Evolutionary conservation across 2,329 filamentous ascomycete species (phyloP).

Genomic region (Stagonosporopsis rhizophila): DNA sequence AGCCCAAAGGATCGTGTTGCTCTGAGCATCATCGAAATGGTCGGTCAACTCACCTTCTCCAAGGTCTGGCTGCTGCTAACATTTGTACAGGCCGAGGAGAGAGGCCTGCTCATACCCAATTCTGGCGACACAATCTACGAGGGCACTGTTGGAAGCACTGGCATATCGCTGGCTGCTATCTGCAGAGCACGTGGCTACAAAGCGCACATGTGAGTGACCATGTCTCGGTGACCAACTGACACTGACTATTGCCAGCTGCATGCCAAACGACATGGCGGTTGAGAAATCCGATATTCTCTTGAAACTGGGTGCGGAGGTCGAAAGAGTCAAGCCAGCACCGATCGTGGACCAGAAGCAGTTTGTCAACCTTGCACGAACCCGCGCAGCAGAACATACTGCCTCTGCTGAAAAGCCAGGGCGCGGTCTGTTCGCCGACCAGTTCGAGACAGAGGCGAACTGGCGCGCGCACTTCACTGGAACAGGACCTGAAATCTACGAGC

Average conservation of each 20-base stretch:
- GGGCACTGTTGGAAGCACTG: slow-evolving; percentile 94
- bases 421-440: slow-evolving; percentile 96
- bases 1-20: slow-evolving; percentile 96
- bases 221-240: background rate
- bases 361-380: slow-evolving; percentile 84
- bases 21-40: slow-evolving; percentile 79
- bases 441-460: slow-evolving; percentile 91
- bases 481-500: slow-evolving; percentile 85
- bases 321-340: slow-evolving; percentile 86
- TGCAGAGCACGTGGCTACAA: slow-evolving; percentile 88
- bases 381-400: slow-evolving; percentile 76
- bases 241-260: slow-evolving; percentile 65
- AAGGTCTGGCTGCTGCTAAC: slow-evolving; percentile 17
- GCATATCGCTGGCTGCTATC: slow-evolving; percentile 90
- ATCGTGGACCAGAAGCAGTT: slow-evolving; percentile 95
- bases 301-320: slow-evolving; percentile 90
- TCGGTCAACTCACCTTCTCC: slow-evolving; percentile 31
- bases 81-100: slow-evolving; percentile 69
- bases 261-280: slow-evolving; percentile 87
- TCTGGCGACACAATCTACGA: slow-evolving; percentile 96
- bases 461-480: slow-evolving; percentile 81
- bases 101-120: slow-evolving; percentile 76
- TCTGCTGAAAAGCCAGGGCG: slow-evolving; percentile 66
- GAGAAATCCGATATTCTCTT: slow-evolving; percentile 91
- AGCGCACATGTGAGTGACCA: slow-evolving; percentile 74